Evolutionary conservation across 768 basidiomycete genomes (phyloP).

Genomic region (Podaxis sp.): DNA sequence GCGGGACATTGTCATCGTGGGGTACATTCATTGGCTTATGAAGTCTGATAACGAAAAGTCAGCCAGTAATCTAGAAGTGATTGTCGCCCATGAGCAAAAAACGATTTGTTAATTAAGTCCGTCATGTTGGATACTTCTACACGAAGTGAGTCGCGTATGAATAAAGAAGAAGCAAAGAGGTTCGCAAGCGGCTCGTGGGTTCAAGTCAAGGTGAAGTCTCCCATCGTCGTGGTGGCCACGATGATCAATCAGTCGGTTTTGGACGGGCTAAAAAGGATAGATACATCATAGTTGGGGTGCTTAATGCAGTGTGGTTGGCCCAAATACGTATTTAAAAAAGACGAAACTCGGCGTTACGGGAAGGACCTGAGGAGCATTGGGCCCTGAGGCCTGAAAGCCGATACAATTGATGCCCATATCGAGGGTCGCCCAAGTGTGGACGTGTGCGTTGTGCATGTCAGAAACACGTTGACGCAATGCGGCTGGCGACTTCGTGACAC

Average conservation of each 20-base stretch:
- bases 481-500: conserved; percentile 3
- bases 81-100: neutral
- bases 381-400: neutral
- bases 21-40: neutral
- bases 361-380: neutral
- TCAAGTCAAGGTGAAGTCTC: neutral
- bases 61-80: neutral
- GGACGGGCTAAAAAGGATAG: neutral
- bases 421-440: conserved; percentile 8
- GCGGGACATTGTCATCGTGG: neutral
- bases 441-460: conserved; percentile 25
- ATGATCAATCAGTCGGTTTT: neutral
- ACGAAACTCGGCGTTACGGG: neutral
- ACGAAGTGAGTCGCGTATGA: neutral
- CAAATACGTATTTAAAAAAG: conserved; percentile 1
- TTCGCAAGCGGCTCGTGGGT: neutral
- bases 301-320: neutral
- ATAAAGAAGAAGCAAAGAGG: neutral
- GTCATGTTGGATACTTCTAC: neutral
- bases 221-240: neutral
- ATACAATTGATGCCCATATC: neutral
- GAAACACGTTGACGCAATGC: conserved; percentile 34
- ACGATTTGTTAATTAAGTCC: neutral
- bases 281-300: neutral
- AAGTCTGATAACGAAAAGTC: neutral